Evolutionary conservation across 768 basidiomycete genomes (phyloP).

Genomic region (Amanita subjunquillea): DNA sequence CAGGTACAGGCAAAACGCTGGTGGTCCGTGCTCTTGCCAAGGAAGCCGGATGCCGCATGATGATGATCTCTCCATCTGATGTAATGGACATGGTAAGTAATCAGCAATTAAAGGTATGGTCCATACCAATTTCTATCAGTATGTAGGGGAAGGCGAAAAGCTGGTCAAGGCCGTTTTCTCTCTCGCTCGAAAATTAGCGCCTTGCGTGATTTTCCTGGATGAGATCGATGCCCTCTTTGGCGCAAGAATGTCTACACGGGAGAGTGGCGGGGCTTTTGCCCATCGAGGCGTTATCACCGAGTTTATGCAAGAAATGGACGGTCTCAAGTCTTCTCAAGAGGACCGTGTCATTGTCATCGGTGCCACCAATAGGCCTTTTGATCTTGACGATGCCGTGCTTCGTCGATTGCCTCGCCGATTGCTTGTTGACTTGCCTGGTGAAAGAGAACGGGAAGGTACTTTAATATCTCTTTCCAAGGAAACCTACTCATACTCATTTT

Average conservation of each 20-base stretch:
- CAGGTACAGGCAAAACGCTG: constrained; percentile 83
- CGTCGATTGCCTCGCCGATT: constrained; percentile 80
- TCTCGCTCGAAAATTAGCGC: constrained; percentile 75
- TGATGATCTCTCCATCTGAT: constrained; percentile 83
- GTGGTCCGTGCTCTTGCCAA: constrained; percentile 85
- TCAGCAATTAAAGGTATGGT: neutral
- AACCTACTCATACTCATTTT: constrained; percentile 1
- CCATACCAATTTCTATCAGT: constrained; percentile 28
- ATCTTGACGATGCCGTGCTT: constrained; percentile 86
- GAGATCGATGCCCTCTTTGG: constrained; percentile 92
- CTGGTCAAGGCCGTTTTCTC: constrained; percentile 84
- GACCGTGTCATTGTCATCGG: constrained; percentile 86
- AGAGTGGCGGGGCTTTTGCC: constrained; percentile 71
- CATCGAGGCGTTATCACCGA: constrained; percentile 86
- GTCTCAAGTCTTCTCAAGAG: constrained; percentile 69
- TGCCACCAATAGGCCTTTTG: constrained; percentile 88
- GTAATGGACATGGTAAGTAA: constrained; percentile 86
- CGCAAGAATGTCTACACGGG: constrained; percentile 67
- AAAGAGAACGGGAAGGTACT: constrained; percentile 76
- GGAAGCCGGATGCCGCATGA: constrained; percentile 91
- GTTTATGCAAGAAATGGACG: constrained; percentile 97
- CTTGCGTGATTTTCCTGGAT: constrained; percentile 91
- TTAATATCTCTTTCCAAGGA: neutral
- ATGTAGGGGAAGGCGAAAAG: constrained; percentile 85
- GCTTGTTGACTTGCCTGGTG: constrained; percentile 82